These are phyloP conservation scores for Candida morakotiae DNA, from an alignment of 805 yeast species.

Conservation along the genomic window DNA sequence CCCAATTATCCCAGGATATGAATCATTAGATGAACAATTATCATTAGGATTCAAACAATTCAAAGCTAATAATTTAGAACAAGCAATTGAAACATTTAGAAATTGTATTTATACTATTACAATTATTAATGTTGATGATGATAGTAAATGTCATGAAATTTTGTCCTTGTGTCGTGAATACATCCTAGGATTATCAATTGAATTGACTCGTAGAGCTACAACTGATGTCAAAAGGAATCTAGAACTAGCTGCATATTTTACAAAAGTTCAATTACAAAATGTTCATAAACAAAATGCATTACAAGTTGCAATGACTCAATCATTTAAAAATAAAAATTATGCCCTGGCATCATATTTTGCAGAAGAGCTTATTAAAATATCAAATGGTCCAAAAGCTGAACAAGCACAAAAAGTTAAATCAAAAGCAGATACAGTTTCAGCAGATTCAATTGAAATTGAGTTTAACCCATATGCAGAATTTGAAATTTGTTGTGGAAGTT, in stretches of 20 bases:
- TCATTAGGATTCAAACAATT: constrained; percentile 78
- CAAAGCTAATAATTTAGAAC: constrained; percentile 76
- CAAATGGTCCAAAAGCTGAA: constrained; percentile 79
- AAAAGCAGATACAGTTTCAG: constrained; percentile 73
- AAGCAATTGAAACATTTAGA: constrained; percentile 78
- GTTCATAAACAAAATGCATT: constrained; percentile 84
- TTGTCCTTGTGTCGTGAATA: constrained; percentile 80
- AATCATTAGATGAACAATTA: constrained; percentile 54
- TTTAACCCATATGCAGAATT: constrained; percentile 91
- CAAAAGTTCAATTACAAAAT: constrained; percentile 75
- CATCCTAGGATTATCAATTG: constrained; percentile 88
- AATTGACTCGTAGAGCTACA: constrained; percentile 80
- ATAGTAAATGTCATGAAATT: constrained; percentile 65
- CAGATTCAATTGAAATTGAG: constrained; percentile 85
- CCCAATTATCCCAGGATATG: constrained; percentile 77
- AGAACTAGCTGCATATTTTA: constrained; percentile 94
- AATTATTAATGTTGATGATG: constrained; percentile 64
- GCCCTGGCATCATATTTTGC: constrained; percentile 91
- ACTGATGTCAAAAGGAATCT: constrained; percentile 77
- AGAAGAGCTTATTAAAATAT: constrained; percentile 67
- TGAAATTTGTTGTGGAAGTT: constrained; percentile 82
- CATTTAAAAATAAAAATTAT: constrained; percentile 83
- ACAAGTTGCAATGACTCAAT: constrained; percentile 92
- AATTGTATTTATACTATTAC: constrained; percentile 71
- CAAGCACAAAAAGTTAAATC: constrained; percentile 81